Evolutionary conservation across 345 rosid genomes (phyloP).

Genomic region (Sonneratia alba): DNA sequence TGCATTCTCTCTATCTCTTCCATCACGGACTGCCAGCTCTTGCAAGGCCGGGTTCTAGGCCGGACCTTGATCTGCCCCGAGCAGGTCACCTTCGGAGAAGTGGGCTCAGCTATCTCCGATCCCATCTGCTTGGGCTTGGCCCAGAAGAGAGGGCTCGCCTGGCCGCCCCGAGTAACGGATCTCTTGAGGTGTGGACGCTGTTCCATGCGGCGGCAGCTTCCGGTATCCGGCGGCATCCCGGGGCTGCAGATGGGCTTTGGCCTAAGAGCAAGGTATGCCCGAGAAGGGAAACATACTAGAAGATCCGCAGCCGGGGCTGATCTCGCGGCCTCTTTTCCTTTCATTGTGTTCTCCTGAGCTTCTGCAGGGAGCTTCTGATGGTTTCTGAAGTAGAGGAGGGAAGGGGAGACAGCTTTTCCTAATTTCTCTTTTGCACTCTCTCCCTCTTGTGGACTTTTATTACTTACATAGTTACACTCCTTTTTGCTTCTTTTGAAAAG

Average conservation of each 20-base stretch:
- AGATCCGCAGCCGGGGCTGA: conserved; percentile 65
- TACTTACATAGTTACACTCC: conserved; percentile 3
- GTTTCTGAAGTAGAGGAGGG: conserved; percentile 14
- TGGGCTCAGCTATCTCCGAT: conserved; percentile 52
- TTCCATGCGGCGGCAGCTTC: conserved; percentile 26
- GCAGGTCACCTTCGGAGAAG: conserved; percentile 85
- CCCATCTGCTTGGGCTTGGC: conserved; percentile 49
- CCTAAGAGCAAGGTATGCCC: conserved; percentile 55
- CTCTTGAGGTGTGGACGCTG: conserved; percentile 29
- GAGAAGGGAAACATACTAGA: conserved; percentile 74
- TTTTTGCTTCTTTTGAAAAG: conserved; percentile 24
- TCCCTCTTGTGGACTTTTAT: conserved; percentile 15
- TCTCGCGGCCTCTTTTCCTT: conserved; percentile 50
- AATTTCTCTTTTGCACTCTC: conserved; percentile 5
- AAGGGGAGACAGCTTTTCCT: conserved; percentile 6
- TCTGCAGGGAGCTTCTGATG: neutral
- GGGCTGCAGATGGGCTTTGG: conserved; percentile 74
- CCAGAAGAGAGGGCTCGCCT: conserved; percentile 59
- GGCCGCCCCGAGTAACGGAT: conserved; percentile 21
- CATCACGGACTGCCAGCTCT: conserved; percentile 48
- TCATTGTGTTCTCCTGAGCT: conserved; percentile 32
- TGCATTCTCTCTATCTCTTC: conserved; percentile 19
- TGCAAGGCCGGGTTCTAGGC: conserved; percentile 43
- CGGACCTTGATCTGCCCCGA: conserved; percentile 93
- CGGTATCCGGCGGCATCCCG: conserved; percentile 30